Evolutionary conservation across 2,329 filamentous ascomycete genomes (phyloP).

Genomic region (Botryotinia convoluta): DNA sequence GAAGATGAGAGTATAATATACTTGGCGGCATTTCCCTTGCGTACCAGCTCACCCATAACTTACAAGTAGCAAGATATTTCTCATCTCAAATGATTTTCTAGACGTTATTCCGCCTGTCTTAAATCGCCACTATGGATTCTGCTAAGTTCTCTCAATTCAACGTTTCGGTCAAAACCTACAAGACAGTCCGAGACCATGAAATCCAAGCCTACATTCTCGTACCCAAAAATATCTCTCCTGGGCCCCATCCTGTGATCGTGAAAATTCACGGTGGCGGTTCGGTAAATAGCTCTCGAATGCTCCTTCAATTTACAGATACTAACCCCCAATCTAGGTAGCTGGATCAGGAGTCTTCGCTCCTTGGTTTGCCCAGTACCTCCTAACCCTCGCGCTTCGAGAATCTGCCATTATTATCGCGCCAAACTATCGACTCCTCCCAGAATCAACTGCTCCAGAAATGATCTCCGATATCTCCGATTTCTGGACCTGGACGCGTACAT

Average conservation of each 20-base stretch:
- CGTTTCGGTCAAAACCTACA: not conserved
- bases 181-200: not conserved
- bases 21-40: not conserved
- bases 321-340: not conserved
- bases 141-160: not conserved
- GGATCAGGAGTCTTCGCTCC: not conserved
- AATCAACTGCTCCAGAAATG: conserved; percentile 46
- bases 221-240: not conserved
- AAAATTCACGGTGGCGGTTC: not conserved
- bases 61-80: not conserved
- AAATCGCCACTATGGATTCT: not conserved
- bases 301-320: not conserved
- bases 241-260: not conserved
- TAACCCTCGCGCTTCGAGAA: not conserved
- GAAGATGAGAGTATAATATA: not conserved
- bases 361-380: not conserved
- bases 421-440: conserved; percentile 51
- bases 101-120: not conserved
- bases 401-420: conserved; percentile 42
- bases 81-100: too few relatives aligned
- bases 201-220: not conserved
- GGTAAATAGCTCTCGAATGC: not conserved
- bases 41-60: not conserved
- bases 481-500: conserved; percentile 45
- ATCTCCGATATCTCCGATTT: conserved; percentile 47